A percentile compares a stretch with the other conserved stretches of the same genome.
Conservation (phyloP, 495 filamentous ascomycete species). For the Aspergillus cavernicola region DNA sequence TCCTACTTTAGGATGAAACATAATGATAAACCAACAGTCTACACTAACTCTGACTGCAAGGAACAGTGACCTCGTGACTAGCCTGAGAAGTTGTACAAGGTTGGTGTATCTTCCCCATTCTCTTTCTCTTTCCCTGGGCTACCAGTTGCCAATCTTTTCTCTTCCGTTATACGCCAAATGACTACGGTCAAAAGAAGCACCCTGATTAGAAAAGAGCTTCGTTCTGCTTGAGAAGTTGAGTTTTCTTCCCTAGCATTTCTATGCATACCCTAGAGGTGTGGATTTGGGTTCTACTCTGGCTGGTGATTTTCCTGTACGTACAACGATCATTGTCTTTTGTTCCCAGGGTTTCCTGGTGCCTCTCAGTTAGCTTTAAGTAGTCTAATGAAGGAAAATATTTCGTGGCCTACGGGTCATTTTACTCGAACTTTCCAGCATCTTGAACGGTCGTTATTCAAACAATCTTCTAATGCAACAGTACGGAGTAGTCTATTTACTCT, state of each 20-base stretch:
- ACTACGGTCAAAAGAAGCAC: slow-evolving; percentile 3
- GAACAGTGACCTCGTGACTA: slow-evolving; percentile 24
- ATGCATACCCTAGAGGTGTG: slow-evolving; percentile 1
- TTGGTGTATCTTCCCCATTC: slow-evolving; percentile 33
- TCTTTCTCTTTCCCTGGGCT: slow-evolving; percentile 8
- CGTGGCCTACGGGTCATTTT: slow-evolving; percentile 21
- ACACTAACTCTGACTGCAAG: slow-evolving; percentile 20
- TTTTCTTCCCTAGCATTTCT: neutral
- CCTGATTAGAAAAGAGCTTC: neutral
- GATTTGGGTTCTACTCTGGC: slow-evolving; percentile 4
- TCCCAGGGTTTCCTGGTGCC: slow-evolving; percentile 10
- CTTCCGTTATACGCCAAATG: slow-evolving; percentile 3
- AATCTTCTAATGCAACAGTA: too few species aligned
- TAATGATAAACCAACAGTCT: slow-evolving; percentile 15
- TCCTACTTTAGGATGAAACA: slow-evolving; percentile 16
- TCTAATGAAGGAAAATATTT: slow-evolving; percentile 19
- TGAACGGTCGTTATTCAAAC: neutral
- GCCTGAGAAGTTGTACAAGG: slow-evolving; percentile 30
- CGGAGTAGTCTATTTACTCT: too few species aligned
- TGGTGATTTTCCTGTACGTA: slow-evolving; percentile 22
- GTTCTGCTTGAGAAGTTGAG: neutral
- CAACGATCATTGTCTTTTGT: slow-evolving; percentile 9
- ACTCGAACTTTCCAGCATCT: neutral
- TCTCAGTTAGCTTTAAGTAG: slow-evolving; percentile 19
- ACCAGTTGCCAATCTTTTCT: slow-evolving; percentile 18